Base-by-base conservation (phyloP, 805 yeast species). In the Schwanniomyces vanrijiae region DNA sequence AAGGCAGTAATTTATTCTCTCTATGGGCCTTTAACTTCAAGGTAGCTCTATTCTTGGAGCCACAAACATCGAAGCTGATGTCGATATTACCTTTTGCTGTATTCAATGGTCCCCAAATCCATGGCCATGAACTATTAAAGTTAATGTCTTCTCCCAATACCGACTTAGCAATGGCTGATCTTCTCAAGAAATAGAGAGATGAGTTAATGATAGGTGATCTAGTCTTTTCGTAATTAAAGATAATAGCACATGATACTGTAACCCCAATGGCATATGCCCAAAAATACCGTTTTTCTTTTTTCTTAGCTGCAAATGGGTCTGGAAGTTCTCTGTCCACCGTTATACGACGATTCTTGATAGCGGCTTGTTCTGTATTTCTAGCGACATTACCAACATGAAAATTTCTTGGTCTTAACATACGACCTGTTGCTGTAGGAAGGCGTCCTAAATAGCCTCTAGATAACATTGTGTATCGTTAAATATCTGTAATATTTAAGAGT, bases 221-320 rank as follows among this genome's bases (percentile, higher is more conserved):
- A 16, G 90, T 83, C 64, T 90, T 91, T 64, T 94, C 99, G 68
- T 92, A 91, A 73, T 94, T 91, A 78, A 92, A 85, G 58, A 92
- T 88, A 25, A 88, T 77, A 5, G 56, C 61, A 53, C 75, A 71
- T 20, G 73, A 62, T n/a, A 65, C 54, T 1, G 65, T 55, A 8
- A 72, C 66, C 1, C 76, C 78, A 19, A 71, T 44, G 1, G 69
- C 75, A 48, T 72, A 73, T 8, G 56, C 62, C 5, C 75, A 64
- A 62, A 90, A 84, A 47, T 82, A 80, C 19, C 71, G 57, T 46
- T 83, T 68, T 51, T 78, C 78, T 52, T 72, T 76, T 46, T 75
- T 75, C 51, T 73, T 70, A 46, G 77, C 82, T n/a, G 73, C 72
- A 44, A 79, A 72, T 11, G 91, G 92, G 57, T 88, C 90, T 4